Evolutionary conservation across 306 rosid genomes (phyloP).

Genomic region (Vigna trinervia): DNA sequence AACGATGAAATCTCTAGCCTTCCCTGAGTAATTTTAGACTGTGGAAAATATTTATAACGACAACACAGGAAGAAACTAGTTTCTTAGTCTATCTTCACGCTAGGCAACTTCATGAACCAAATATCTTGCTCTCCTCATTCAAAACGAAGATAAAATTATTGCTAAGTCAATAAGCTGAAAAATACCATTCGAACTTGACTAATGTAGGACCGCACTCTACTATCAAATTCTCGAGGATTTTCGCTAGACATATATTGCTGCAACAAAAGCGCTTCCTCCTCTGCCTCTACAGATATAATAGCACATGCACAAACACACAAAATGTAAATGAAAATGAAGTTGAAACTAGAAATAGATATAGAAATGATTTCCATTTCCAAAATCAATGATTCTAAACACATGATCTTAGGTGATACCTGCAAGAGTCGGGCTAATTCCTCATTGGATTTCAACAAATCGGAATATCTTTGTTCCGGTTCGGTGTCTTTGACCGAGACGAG

Average conservation of each 20-base stretch:
- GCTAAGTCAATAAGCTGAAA: background rate
- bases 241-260: conserved; percentile 57
- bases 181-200: conserved; percentile 71
- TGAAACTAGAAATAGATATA: background rate
- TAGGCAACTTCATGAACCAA: conserved; percentile 38
- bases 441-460: conserved; percentile 57
- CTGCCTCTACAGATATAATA: conserved; percentile 48
- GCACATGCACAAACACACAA: background rate
- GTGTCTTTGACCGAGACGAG: conserved; percentile 55
- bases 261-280: conserved; percentile 74
- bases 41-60: conserved; percentile 1
- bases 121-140: background rate
- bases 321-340: background rate
- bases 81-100: conserved; percentile 17
- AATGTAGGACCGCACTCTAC: conserved; percentile 55
- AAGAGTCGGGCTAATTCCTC: conserved; percentile 76
- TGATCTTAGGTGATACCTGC: conserved; percentile 53
- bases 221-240: conserved; percentile 56
- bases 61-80: conserved; percentile 6
- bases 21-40: no score
- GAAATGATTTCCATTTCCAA: background rate
- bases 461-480: conserved; percentile 27
- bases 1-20: no score
- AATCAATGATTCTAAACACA: background rate
- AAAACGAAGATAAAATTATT: background rate